Evolutionary conservation across 2,329 filamentous ascomycete species (phyloP).

Genomic region (Colletotrichum australisinense): DNA sequence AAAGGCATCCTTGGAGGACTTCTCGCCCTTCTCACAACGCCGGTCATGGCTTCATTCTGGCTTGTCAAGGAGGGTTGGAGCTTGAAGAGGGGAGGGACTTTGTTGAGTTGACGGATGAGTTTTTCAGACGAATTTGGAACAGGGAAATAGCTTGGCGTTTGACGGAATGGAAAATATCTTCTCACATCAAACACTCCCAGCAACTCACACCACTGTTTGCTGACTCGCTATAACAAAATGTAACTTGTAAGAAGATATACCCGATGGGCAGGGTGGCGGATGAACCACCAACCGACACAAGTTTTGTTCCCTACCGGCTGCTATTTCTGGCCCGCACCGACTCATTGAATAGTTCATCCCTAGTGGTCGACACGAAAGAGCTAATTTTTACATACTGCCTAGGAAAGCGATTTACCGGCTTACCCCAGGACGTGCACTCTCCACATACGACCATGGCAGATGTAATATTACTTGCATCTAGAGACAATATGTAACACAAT

Average conservation of each 20-base stretch:
- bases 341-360: not conserved
- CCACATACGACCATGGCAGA: no score
- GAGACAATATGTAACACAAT: no score
- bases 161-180: not conserved
- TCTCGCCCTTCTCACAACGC: constrained; percentile 59
- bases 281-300: not conserved
- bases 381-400: no score
- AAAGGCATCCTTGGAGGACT: constrained; percentile 61
- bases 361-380: no score
- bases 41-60: constrained; percentile 62
- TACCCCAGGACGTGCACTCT: no score
- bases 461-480: no score
- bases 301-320: no score
- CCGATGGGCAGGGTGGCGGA: no score
- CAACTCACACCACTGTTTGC: fast-evolving
- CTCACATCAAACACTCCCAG: not conserved
- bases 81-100: constrained; percentile 35
- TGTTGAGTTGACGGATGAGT: not conserved
- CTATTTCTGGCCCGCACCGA: not conserved
- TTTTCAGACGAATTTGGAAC: not conserved
- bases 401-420: no score
- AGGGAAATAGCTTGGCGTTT: not conserved
- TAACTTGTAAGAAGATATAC: not conserved
- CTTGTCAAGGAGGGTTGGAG: constrained; percentile 60
- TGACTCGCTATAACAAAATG: not conserved